Evolutionary conservation across 441 rosid species (phyloP).

Genomic region (Brassica balearica): DNA sequence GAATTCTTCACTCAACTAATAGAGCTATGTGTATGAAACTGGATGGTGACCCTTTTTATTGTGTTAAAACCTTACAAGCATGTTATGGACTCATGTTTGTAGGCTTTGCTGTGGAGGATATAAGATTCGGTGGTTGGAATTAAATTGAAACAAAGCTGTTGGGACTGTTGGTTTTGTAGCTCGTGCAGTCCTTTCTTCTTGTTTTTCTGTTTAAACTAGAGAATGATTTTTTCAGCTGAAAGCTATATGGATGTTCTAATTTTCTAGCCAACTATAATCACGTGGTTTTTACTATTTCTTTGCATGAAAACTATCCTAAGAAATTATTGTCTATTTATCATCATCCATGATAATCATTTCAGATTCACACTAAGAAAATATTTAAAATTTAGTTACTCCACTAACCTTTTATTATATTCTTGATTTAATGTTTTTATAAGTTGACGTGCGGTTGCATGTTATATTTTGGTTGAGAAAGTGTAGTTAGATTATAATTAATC

Average conservation of each 20-base stretch:
- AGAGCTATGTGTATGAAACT: not conserved
- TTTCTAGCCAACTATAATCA: not conserved
- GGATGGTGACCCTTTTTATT: not conserved
- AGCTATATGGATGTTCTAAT: not conserved
- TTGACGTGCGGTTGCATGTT: not conserved
- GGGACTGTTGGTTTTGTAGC: constrained; percentile 1
- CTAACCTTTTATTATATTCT: not conserved
- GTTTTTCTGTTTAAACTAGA: not conserved
- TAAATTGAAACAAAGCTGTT: not conserved
- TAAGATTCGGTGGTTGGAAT: not conserved
- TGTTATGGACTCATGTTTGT: not conserved
- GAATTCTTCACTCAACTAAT: too few relatives aligned
- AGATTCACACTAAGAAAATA: not conserved
- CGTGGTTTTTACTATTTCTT: not conserved
- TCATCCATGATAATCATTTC: not conserved
- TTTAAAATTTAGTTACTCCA: not conserved
- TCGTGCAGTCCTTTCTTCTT: not conserved
- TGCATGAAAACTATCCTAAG: not conserved
- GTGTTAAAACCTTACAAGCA: not conserved
- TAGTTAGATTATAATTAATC: not conserved
- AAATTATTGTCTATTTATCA: not conserved
- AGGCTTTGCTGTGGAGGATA: not conserved
- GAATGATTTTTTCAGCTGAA: not conserved
- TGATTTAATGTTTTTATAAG: not conserved
- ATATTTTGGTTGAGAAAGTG: not conserved